Evolutionary conservation across 129 eudicot genomes (phyloP), one percentile per base, ranked within the genome.

Genomic region (Chrysanthemum seticuspe): DNA sequence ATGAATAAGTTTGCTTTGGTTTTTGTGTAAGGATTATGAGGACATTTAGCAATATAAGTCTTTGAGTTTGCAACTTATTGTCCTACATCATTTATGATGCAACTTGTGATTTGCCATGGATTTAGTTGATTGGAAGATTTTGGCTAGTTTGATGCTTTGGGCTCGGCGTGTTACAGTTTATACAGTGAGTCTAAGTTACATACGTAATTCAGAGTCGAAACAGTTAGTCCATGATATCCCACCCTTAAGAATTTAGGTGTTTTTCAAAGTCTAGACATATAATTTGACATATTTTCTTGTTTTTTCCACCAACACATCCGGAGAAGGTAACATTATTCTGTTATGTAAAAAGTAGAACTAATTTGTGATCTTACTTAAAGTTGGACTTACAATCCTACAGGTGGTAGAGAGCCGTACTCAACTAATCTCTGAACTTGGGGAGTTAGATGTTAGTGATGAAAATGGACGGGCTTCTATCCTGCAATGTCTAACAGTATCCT

Each of bases 351-450:
- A 23, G 25, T 23, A 23, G 25, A 23, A 23, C 1, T 23, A 23
- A 23, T 23, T 23, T 23, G 25, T 23, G 25, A 23, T 23, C 25
- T 23, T 23, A 23, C 25, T 23, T 23, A 23, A 23, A 23, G 25
- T 23, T 23, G 68, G 16, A 16, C 13, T 65, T 64, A 31, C 56
- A 56, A 67, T 67, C 53, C 65, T 54, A 25, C 89, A 93, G 25
- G 91, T 93, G 81, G 92, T 94, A 64, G 98, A 94, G 81, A 83
- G 72, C 56, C 96, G 98, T 65, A 85, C 87, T 60, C 83, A 87
- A 67, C 93, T 87, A 72, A 87, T 94, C 40, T 59, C 70, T 29
- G 71, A 83, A 78, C 83, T 90, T 64, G 87, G 71, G 79, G 86
- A 83, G 68, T 76, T 86, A 53, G 79, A 78, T 19, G 60, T 86